These are phyloP conservation scores for Jamesozyma jinghongensis DNA, from an alignment of 805 yeast species.

Conservation along the genomic window DNA sequence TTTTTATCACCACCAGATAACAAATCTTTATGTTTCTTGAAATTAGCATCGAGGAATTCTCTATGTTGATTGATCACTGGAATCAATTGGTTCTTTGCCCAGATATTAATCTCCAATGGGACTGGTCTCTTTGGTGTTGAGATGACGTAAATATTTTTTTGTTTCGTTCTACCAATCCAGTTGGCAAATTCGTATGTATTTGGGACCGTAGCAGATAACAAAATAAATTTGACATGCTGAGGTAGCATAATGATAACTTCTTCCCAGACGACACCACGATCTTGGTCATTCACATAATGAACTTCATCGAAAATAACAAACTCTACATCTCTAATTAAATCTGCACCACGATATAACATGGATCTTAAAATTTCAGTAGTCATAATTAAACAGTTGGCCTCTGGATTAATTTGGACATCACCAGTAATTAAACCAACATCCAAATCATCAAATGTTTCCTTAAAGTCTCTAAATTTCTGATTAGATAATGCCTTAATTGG, in stretches of 20 bases:
- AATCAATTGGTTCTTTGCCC: conserved; percentile 68
- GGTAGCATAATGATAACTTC: conserved; percentile 97
- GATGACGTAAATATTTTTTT: conserved; percentile 90
- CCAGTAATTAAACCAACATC: conserved; percentile 96
- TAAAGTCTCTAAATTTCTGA: conserved; percentile 84
- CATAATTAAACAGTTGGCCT: conserved; percentile 93
- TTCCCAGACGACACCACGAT: conserved; percentile 99
- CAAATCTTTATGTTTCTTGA: conserved; percentile 47
- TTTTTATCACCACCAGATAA: conserved; percentile 32
- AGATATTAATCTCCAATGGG: conserved; percentile 77
- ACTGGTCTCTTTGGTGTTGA: conserved; percentile 96
- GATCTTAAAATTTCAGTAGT: conserved; percentile 93
- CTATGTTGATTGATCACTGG: conserved; percentile 71
- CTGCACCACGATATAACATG: conserved; percentile 95
- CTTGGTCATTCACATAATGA: conserved; percentile 93
- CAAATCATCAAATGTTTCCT: conserved; percentile 63
- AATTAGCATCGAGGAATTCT: conserved; percentile 57
- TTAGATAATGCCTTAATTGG: conserved; percentile 89
- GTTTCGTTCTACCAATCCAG: conserved; percentile 97
- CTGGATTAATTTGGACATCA: conserved; percentile 95
- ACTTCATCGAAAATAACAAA: conserved; percentile 97
- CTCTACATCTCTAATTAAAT: conserved; percentile 90
- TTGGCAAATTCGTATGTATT: conserved; percentile 95
- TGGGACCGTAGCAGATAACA: conserved; percentile 96
- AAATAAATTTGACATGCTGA: conserved; percentile 85